Evolutionary conservation across 371 early-diverging fungal species (phyloP).

Genomic region (Batrachochytrium dendrobatidis): DNA sequence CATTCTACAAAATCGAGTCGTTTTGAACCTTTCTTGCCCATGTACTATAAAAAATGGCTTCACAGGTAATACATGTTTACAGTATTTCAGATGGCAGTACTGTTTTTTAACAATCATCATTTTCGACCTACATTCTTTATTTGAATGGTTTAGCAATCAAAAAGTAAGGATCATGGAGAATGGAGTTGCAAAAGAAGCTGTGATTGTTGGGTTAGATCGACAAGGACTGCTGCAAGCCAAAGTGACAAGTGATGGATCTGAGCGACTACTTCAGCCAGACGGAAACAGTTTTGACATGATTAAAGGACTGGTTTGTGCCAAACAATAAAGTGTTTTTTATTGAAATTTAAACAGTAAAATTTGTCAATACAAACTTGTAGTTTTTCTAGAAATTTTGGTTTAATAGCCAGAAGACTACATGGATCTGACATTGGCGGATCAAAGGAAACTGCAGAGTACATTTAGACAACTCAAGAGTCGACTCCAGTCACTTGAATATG

Average conservation of each 20-base stretch:
- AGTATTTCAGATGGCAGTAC: constrained; percentile 10
- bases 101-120: background rate
- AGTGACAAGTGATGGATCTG: constrained; percentile 17
- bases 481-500: background rate
- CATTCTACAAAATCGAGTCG: constrained; percentile 17
- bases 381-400: no score
- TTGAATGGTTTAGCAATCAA: constrained; percentile 36
- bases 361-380: background rate
- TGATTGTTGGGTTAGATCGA: constrained; percentile 70
- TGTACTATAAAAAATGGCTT: constrained; percentile 79
- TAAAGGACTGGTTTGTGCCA: constrained; percentile 73
- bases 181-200: constrained; percentile 22
- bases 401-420: no score
- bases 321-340: constrained; percentile 32
- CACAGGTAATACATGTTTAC: constrained; percentile 52
- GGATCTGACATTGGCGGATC: constrained; percentile 1
- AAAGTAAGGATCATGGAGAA: constrained; percentile 61
- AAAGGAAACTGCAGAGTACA: background rate
- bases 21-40: constrained; percentile 63
- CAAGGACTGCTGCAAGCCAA: constrained; percentile 70
- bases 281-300: constrained; percentile 96
- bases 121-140: background rate
- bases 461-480: constrained; percentile 2
- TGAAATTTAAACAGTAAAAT: background rate
- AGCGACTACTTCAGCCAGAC: constrained; percentile 75